phyloP scores from a whole-genome alignment of 2,329 filamentous ascomycete genomes.

The Aspergillus bombycis region DNA sequence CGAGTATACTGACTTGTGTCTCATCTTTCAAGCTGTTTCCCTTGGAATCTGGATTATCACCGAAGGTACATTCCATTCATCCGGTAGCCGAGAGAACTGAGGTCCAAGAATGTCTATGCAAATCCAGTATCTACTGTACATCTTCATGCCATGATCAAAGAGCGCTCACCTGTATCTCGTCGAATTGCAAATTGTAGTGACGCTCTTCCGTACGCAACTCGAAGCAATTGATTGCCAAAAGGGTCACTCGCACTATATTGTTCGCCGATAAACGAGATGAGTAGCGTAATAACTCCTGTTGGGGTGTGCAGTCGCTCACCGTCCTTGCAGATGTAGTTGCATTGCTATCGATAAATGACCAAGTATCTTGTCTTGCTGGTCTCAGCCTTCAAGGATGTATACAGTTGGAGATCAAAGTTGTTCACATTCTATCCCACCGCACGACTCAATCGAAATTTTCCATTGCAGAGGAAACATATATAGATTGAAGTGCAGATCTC shows the following conservation, averaged over 20 bases:
- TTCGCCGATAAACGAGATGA: background rate
- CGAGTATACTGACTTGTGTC: fast-evolving
- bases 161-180: background rate
- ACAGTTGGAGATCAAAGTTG: background rate
- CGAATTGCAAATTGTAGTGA: background rate
- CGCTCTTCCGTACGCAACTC: background rate
- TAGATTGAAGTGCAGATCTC: background rate
- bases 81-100: background rate
- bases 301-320: no score
- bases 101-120: fast-evolving
- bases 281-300: background rate
- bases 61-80: background rate
- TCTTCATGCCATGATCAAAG: background rate
- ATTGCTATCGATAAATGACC: background rate
- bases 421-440: background rate
- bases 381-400: background rate
- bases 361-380: background rate
- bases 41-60: background rate
- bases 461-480: background rate
- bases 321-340: background rate
- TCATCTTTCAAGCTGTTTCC: no score
- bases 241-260: background rate
- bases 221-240: background rate
- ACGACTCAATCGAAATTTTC: background rate
- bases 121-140: background rate